Evolutionary conservation across 768 basidiomycete species (phyloP).

Genomic region (Phlebiopsis flavidoalba): DNA sequence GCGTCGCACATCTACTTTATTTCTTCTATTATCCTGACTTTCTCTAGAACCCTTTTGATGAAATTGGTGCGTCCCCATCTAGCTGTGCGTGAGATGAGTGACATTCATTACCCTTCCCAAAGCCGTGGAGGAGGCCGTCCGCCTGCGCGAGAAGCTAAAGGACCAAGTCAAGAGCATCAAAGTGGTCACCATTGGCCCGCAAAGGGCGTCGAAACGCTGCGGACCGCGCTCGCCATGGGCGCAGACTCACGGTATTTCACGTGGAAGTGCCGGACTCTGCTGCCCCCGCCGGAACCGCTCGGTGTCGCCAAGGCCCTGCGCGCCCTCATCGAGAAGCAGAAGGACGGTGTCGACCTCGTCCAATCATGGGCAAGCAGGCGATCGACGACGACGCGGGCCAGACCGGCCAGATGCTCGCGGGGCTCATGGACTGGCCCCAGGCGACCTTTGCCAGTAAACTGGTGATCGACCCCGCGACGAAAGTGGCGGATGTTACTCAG

Average conservation of each 20-base stretch:
- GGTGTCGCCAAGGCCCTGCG: constrained; percentile 83
- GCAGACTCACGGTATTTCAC: constrained; percentile 92
- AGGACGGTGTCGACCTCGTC: constrained; percentile 70
- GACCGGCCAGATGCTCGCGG: constrained; percentile 97
- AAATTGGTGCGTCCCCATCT: constrained; percentile 72
- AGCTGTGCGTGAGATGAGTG: not conserved
- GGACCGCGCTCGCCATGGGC: constrained; percentile 97
- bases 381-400: constrained; percentile 96
- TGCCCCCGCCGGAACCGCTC: constrained; percentile 79
- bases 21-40: not conserved
- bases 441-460: constrained; percentile 93
- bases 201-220: constrained; percentile 84
- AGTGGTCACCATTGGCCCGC: constrained; percentile 89
- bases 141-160: constrained; percentile 82
- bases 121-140: constrained; percentile 97
- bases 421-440: constrained; percentile 87
- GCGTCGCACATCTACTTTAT: not conserved
- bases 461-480: constrained; percentile 58
- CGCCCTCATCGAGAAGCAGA: constrained; percentile 61
- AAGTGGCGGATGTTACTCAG: constrained; percentile 66
- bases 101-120: not conserved
- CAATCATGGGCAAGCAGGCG: constrained; percentile 97
- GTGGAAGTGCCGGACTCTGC: constrained; percentile 69
- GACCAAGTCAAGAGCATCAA: constrained; percentile 79
- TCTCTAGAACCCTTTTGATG: constrained; percentile 92